Percentiles rank a stretch among this genome's conserved stretches.
These are phyloP conservation scores for Simplicillium sp. DNA, from an alignment of 2,329 filamentous ascomycete species.

Conservation along the genomic window DNA sequence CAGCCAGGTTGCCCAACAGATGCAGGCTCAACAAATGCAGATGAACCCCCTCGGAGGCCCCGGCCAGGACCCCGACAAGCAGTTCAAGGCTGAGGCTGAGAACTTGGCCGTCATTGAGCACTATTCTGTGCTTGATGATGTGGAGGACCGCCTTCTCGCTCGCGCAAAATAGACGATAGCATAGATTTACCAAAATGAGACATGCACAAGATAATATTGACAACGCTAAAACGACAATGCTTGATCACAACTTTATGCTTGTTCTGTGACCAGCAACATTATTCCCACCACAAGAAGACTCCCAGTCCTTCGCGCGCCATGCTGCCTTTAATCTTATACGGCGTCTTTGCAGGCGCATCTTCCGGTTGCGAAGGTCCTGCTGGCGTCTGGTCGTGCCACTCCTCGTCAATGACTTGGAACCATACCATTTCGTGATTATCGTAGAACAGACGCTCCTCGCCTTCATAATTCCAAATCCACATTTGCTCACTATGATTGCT, in stretches of 20 bases:
- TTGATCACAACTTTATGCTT: slow-evolving; percentile 3
- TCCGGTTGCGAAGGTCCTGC: slow-evolving; percentile 55
- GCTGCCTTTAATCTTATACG: slow-evolving; percentile 59
- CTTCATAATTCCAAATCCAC: slow-evolving; percentile 77
- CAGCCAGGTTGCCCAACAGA: slow-evolving; percentile 85
- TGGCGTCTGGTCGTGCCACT: slow-evolving; percentile 84
- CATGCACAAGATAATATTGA: neutral
- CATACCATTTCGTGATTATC: slow-evolving; percentile 85
- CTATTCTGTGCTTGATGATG: slow-evolving; percentile 79
- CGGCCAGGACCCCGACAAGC: slow-evolving; percentile 89
- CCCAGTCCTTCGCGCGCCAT: slow-evolving; percentile 56
- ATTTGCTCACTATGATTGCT: slow-evolving; percentile 67
- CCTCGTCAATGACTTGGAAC: slow-evolving; percentile 76
- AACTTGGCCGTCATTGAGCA: slow-evolving; percentile 94
- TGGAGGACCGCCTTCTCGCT: slow-evolving; percentile 74
- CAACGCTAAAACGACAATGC: neutral
- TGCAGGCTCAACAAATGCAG: slow-evolving; percentile 53
- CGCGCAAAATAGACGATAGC: slow-evolving; percentile 26
- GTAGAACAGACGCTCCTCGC: slow-evolving; percentile 67
- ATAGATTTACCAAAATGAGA: neutral
- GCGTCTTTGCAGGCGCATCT: slow-evolving; percentile 52
- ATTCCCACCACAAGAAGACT: slow-evolving; percentile 56
- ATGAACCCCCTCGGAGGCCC: slow-evolving; percentile 65
- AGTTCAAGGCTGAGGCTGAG: slow-evolving; percentile 86
- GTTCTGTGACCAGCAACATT: slow-evolving; percentile 9